Base-by-base conservation (phyloP, 305 asterid species). In the Striga hermonthica region DNA sequence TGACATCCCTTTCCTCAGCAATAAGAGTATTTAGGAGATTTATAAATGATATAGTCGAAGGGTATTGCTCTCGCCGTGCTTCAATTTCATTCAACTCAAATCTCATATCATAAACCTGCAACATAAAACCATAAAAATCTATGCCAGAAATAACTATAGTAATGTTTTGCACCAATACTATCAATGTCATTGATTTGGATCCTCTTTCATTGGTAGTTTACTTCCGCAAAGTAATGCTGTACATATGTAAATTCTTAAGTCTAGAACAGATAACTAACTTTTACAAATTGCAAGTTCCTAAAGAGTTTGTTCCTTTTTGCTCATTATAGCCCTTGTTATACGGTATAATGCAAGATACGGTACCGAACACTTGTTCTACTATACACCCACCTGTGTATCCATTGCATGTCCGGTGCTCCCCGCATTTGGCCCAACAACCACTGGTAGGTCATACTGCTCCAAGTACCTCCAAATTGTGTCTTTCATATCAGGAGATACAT, bases 61-160 rank as follows among this genome's bases (percentile, higher is more conserved):
- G 96, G 67, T 93, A 93, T 40, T 88, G 95, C 85, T 93, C 99
- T 64, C 94, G 81, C 74, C 96, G 93, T 74, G 99, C 95, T 83
- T 93, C 99, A 76, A 93, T 79, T 81, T 93, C 99, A 75, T 93
- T 90, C 56, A 93, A 81, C 86, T 90, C 99, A 80, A 78, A 93
- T 81, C 89, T 78, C 97, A 88, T 90, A 74, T 93, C 99, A 86
- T 93, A 90, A 76, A 90, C 89, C 99, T 89, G 85, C 78, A 75
- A 69, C 53, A 75, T 10, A 34, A 53, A 39, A 22, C n/a, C 64
- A 62, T 52, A 52, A 52, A 47, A 1, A 13, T 13, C 31, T 4
- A 48, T 11, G 31, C 31, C 31, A 22, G 31, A 12, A 48, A n/a
- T 3, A 49, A 49, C 13, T 49, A 41, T 9, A 41, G 47, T 3